These are phyloP conservation scores for Singerocomus inundabilis DNA, from an alignment of 1,284 basidiomycete genomes.

Conservation along the genomic window DNA sequence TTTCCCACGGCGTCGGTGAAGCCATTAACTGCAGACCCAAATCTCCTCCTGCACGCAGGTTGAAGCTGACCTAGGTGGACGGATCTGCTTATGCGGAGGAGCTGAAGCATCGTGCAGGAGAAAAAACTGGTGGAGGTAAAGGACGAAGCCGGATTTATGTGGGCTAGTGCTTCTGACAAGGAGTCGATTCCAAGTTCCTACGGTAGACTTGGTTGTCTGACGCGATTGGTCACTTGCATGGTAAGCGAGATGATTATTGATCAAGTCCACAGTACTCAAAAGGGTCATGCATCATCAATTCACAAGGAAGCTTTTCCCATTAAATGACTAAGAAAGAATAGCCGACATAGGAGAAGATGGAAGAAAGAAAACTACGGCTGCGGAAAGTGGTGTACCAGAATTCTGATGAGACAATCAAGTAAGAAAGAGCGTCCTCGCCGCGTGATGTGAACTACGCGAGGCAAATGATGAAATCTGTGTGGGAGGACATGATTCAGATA, in stretches of 20 bases:
- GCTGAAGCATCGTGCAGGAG: constrained; percentile 37
- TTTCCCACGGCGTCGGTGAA: constrained; percentile 92
- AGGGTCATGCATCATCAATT: constrained; percentile 20
- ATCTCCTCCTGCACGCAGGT: constrained; percentile 38
- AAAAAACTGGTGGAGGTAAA: background rate
- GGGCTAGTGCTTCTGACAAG: too few species aligned
- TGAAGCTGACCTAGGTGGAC: constrained; percentile 3
- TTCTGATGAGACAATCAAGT: constrained; percentile 15
- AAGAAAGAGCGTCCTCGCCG: constrained; percentile 16
- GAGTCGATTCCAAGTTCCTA: too few species aligned
- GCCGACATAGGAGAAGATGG: constrained; percentile 15
- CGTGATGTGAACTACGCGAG: constrained; percentile 21
- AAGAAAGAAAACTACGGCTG: constrained; percentile 19
- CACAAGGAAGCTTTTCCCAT: constrained; percentile 35
- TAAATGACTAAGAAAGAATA: constrained; percentile 29
- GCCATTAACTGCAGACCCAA: constrained; percentile 65
- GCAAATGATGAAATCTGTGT: constrained; percentile 17
- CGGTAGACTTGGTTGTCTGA: too few species aligned
- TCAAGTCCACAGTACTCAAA: constrained; percentile 16
- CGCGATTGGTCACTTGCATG: constrained; percentile 1
- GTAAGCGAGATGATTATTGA: constrained; percentile 16
- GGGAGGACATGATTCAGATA: constrained; percentile 33
- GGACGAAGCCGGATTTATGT: background rate
- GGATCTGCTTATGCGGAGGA: constrained; percentile 33
- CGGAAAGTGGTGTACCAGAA: constrained; percentile 13